Evolutionary conservation across 2,329 filamentous ascomycete genomes (phyloP).

Genomic region (Hortaea werneckii): DNA sequence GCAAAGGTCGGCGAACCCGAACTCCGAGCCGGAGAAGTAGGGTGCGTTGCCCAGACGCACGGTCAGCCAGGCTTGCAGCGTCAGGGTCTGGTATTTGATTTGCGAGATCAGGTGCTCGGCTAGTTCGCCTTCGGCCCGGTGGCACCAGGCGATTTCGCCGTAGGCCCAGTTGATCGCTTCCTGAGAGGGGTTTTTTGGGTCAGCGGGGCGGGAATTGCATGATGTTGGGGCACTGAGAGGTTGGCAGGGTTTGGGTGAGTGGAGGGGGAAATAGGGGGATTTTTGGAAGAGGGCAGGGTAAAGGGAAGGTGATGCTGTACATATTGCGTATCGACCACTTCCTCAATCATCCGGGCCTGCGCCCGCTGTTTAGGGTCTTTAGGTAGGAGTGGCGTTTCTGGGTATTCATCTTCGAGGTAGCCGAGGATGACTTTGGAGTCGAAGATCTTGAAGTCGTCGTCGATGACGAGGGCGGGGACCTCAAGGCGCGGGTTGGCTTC

Average conservation of each 20-base stretch:
- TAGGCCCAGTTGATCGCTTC: slow-evolving; percentile 23
- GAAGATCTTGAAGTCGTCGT: slow-evolving; percentile 22
- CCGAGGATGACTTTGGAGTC: slow-evolving; percentile 24
- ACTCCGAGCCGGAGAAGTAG: slow-evolving; percentile 18
- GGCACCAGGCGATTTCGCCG: slow-evolving; percentile 16
- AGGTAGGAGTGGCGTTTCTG: slow-evolving; percentile 14
- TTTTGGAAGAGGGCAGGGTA: neutral
- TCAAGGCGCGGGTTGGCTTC: slow-evolving; percentile 26
- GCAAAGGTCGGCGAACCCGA: slow-evolving; percentile 22
- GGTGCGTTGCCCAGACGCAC: slow-evolving; percentile 15
- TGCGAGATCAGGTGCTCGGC: slow-evolving; percentile 17
- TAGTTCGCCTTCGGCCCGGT: slow-evolving; percentile 14
- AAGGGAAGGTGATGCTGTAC: neutral
- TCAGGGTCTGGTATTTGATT: slow-evolving; percentile 15
- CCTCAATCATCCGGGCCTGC: slow-evolving; percentile 21
- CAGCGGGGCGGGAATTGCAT: neutral
- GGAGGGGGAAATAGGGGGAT: no score
- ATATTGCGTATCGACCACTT: slow-evolving; percentile 20
- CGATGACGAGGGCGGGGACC: slow-evolving; percentile 22
- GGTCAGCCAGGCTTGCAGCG: slow-evolving; percentile 18
- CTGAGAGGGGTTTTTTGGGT: neutral
- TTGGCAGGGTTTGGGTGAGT: no score
- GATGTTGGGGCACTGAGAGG: neutral
- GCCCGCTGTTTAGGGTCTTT: slow-evolving; percentile 12
- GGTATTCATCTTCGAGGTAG: slow-evolving; percentile 22